These are phyloP conservation scores for Celoporthe dispersa DNA, from an alignment of 2,329 filamentous ascomycete genomes.

Conservation along the genomic window DNA sequence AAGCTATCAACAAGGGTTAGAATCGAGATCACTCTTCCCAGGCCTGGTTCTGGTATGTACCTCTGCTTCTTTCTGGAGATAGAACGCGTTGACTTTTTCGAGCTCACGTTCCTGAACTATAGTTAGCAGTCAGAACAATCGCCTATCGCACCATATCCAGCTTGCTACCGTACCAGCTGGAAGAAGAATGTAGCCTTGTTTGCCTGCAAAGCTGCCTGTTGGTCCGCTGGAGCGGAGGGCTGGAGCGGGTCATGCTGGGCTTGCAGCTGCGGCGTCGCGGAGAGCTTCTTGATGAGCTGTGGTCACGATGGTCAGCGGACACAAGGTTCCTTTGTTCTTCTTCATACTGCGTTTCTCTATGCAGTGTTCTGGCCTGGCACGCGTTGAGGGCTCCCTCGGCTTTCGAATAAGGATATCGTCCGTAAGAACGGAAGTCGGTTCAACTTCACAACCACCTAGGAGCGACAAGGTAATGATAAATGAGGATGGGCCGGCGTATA, in stretches of 20 bases:
- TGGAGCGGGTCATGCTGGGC: constrained; percentile 70
- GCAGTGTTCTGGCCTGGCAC: not conserved
- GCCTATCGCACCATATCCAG: constrained; percentile 20
- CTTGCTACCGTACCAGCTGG: constrained; percentile 70
- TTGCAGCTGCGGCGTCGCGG: constrained; percentile 82
- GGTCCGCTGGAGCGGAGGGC: constrained; percentile 61
- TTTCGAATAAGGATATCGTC: not conserved
- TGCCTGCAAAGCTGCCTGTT: constrained; percentile 88
- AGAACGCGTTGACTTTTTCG: constrained; percentile 98
- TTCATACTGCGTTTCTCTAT: not conserved
- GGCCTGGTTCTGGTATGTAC: constrained; percentile 50
- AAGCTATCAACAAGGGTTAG: constrained; percentile 61
- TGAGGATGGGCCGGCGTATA: constrained; percentile 10
- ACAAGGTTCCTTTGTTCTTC: not conserved
- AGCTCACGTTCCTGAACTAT: constrained; percentile 85
- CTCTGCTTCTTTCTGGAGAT: constrained; percentile 97
- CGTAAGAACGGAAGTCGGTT: constrained; percentile 11
- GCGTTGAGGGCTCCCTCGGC: not conserved
- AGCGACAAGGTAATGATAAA: not conserved
- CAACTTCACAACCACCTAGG: not conserved
- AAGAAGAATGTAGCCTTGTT: constrained; percentile 99
- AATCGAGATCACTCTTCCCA: not conserved
- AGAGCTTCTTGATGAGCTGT: constrained; percentile 98
- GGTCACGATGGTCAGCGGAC: constrained; percentile 39
- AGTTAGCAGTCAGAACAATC: constrained; percentile 44